Evolutionary conservation across 352 stramenopile species (phyloP), one percentile per base, ranked within the genome.

Genomic region (Pythium plurisporium): DNA sequence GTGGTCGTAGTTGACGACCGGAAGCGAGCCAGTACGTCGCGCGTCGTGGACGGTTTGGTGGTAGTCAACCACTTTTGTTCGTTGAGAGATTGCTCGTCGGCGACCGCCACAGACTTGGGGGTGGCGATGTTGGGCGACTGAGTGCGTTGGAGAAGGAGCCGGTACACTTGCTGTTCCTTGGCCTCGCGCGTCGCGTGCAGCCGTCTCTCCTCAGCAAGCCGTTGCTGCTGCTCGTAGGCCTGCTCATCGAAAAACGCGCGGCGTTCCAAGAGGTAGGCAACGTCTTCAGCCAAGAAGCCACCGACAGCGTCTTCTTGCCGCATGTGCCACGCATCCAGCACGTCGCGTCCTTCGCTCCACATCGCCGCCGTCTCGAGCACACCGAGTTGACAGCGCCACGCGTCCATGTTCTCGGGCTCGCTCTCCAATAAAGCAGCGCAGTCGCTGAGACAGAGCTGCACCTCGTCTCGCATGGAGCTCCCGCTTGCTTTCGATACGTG

Each of bases 381-480:
- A 7, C 31, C 29, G 15, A 74, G 22, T 15, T 42, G 47, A 25
- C 44, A 46, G 14, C 51, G 54, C 27, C 52, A 55, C 20, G 62
- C 66, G 7, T 53, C 46, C 17, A 74, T 49, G 17, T 63, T 64
- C 4, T 29, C 22, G 2, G 43, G 29, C 29, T 71, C 66, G 9
- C 59, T 27, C 6, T 27, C 17, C 19, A 62, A 20, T 17, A 74
- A 40, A 10, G 11, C 17, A 3, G 31, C 20, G 30, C 66, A 74
- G 37, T 74, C 66, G 25, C 54, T 17, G 5, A 74, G 34, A 22
- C 40, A 63, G 40, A 40, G 15, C 10, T 62, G 44, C 12, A 55
- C 37, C 11, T 53, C 47, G 17, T 64, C 44, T 10, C 11, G 10
- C 4, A 3, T 20, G 19, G 33, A 17, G 5, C 15, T 5, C 33